These are phyloP conservation scores for Eremothecium cymbalariae DNA, from an alignment of 1,139 yeast species.

Conservation along the genomic window DNA sequence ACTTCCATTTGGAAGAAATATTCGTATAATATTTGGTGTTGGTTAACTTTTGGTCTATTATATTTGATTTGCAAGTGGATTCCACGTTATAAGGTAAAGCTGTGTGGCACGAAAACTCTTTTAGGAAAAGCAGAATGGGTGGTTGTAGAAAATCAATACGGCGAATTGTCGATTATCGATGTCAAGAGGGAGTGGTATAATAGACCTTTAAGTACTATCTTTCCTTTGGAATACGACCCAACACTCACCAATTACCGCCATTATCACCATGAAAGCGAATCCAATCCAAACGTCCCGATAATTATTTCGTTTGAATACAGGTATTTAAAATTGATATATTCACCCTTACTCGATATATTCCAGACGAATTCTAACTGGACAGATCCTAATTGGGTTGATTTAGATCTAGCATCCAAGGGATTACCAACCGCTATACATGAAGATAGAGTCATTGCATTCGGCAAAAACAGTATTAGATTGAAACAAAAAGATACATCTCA, in stretches of 20 bases:
- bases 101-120: conserved; percentile 59
- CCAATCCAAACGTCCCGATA: conserved; percentile 45
- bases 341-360: conserved; percentile 80
- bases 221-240: conserved; percentile 29
- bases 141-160: conserved; percentile 88
- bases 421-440: conserved; percentile 60
- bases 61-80: conserved; percentile 76
- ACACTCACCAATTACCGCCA: conserved; percentile 8
- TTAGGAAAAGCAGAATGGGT: conserved; percentile 87
- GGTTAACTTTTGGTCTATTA: conserved; percentile 58
- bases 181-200: conserved; percentile 56
- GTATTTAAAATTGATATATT: conserved; percentile 72
- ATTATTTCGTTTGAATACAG: conserved; percentile 70
- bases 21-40: conserved; percentile 48
- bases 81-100: conserved; percentile 62
- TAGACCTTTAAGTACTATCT: conserved; percentile 61
- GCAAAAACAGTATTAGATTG: conserved; percentile 64
- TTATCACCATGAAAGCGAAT: conserved; percentile 24
- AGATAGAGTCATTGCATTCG: conserved; percentile 68
- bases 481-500: conserved; percentile 60
- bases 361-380: conserved; percentile 82
- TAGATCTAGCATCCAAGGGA: conserved; percentile 56
- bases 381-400: conserved; percentile 64
- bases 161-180: conserved; percentile 59
- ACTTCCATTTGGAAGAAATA: conserved; percentile 42